Percentiles rank a stretch among this genome's conserved stretches.
phyloP scores from a whole-genome alignment of 352 stramenopile species.

The Ophiocytium majus region DNA sequence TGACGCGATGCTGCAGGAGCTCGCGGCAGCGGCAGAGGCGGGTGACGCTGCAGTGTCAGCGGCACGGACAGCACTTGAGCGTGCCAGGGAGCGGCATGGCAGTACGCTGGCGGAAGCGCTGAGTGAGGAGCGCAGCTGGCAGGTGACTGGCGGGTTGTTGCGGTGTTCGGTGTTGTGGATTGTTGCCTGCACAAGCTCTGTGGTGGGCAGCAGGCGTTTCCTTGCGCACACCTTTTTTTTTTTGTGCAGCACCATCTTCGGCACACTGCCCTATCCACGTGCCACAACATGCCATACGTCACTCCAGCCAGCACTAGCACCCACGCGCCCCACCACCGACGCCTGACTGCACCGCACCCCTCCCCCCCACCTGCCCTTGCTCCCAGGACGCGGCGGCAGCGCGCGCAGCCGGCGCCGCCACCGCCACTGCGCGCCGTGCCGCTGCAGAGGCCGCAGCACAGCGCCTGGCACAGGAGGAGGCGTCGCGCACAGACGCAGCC shows the following conservation, averaged over 20 bases:
- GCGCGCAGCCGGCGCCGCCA: neutral
- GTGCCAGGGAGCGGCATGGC: neutral
- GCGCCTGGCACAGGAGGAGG: neutral
- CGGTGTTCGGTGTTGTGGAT: too few relatives aligned
- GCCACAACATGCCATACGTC: too few relatives aligned
- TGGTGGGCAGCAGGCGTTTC: too few relatives aligned
- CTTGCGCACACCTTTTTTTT: too few relatives aligned
- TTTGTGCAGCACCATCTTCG: too few relatives aligned
- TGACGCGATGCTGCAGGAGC: neutral
- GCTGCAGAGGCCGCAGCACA: neutral
- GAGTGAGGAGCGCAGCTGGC: neutral
- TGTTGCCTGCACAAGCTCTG: too few relatives aligned
- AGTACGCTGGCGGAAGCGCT: neutral
- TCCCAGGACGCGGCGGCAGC: neutral
- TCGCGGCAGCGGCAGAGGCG: too few relatives aligned
- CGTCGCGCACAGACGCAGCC: neutral
- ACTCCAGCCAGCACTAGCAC: too few relatives aligned
- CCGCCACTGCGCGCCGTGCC: neutral
- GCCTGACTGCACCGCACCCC: too few relatives aligned
- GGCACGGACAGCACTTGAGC: neutral
- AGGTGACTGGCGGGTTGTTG: too few relatives aligned
- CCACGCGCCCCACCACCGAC: too few relatives aligned
- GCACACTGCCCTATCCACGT: too few relatives aligned
- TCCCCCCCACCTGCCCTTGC: neutral
- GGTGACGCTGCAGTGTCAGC: neutral